Conservation (phyloP, 768 basidiomycete species). For the Rhodotorula toruloides region DNA sequence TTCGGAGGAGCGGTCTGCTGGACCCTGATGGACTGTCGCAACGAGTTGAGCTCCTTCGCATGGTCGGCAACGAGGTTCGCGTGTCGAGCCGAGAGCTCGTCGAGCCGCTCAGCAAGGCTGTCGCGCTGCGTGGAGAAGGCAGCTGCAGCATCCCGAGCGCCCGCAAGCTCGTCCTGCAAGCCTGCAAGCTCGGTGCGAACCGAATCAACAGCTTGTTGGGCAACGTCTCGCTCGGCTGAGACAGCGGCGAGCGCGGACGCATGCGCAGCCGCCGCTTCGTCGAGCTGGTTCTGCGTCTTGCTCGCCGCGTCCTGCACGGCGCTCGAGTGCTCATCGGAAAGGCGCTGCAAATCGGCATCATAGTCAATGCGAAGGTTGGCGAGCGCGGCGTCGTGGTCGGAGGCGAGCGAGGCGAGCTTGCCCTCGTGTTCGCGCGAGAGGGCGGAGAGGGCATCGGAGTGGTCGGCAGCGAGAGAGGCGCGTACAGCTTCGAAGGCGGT, state of each 20-base stretch:
- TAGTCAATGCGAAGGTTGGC: conserved; percentile 7
- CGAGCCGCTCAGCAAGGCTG: conserved; percentile 8
- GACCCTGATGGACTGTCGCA: conserved; percentile 24
- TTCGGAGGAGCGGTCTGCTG: background rate
- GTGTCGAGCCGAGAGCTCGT: conserved; percentile 14
- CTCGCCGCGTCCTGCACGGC: no score
- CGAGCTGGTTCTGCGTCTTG: no score
- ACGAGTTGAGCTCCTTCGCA: conserved; percentile 2
- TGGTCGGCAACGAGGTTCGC: background rate
- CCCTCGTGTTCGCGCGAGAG: background rate
- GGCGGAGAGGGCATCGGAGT: conserved; percentile 55
- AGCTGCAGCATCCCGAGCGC: no score
- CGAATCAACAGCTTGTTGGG: conserved; percentile 51
- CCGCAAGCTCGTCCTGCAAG: background rate
- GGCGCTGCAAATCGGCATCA: conserved; percentile 51
- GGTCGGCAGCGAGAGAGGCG: conserved; percentile 53
- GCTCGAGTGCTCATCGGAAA: conserved; percentile 58
- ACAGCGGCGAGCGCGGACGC: conserved; percentile 44
- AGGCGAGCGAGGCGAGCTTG: background rate
- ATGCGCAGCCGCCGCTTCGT: conserved; percentile 8
- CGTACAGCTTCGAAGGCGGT: background rate
- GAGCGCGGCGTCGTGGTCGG: conserved; percentile 47
- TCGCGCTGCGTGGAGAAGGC: background rate
- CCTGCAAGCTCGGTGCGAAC: conserved; percentile 45
- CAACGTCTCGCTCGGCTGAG: conserved; percentile 51